A percentile compares a stretch with the other conserved stretches of the same genome.
phyloP scores from a whole-genome alignment of 495 filamentous ascomycete species.

The Aspergillus egyptiacus region DNA sequence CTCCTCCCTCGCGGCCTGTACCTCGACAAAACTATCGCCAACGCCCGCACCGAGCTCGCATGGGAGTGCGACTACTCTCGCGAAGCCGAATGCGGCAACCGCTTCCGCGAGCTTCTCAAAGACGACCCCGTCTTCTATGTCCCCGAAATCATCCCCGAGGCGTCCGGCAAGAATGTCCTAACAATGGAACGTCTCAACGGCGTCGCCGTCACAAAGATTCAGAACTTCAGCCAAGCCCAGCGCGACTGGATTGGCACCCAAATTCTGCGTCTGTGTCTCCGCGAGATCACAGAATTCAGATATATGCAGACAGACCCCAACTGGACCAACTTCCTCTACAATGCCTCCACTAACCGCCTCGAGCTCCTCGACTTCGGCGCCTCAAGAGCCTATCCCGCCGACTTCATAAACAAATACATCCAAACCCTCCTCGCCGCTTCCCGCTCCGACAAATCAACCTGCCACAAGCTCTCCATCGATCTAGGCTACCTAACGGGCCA shows the following conservation, averaged over 20 bases:
- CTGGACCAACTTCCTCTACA: slow-evolving; percentile 99
- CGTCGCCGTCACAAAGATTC: slow-evolving; percentile 77
- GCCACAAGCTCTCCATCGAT: slow-evolving; percentile 65
- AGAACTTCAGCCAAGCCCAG: slow-evolving; percentile 68
- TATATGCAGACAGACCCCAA: slow-evolving; percentile 99
- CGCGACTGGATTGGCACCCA: slow-evolving; percentile 88
- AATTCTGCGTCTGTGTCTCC: slow-evolving; percentile 85
- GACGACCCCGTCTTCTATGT: slow-evolving; percentile 75
- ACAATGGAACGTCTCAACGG: slow-evolving; percentile 91
- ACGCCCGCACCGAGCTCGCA: slow-evolving; percentile 83
- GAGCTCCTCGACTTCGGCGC: slow-evolving; percentile 97
- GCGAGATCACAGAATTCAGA: slow-evolving; percentile 85
- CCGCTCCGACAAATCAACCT: slow-evolving; percentile 53
- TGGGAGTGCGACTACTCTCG: slow-evolving; percentile 97
- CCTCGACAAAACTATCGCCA: slow-evolving; percentile 94
- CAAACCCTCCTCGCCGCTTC: slow-evolving; percentile 71
- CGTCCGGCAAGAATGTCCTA: slow-evolving; percentile 78
- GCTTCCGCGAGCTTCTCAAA: slow-evolving; percentile 65
- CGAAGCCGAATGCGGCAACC: slow-evolving; percentile 71
- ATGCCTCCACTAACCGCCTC: slow-evolving; percentile 61
- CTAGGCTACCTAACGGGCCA: slow-evolving; percentile 90
- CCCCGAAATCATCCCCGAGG: slow-evolving; percentile 69
- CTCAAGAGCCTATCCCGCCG: slow-evolving; percentile 71
- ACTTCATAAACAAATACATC: slow-evolving; percentile 76
- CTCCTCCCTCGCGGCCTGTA: slow-evolving; percentile 88